A percentile compares a stretch with the other conserved stretches of the same genome.
Evolutionary conservation across 2,329 filamentous ascomycete species (phyloP).

Genomic region (Diplodia scrobiculata): DNA sequence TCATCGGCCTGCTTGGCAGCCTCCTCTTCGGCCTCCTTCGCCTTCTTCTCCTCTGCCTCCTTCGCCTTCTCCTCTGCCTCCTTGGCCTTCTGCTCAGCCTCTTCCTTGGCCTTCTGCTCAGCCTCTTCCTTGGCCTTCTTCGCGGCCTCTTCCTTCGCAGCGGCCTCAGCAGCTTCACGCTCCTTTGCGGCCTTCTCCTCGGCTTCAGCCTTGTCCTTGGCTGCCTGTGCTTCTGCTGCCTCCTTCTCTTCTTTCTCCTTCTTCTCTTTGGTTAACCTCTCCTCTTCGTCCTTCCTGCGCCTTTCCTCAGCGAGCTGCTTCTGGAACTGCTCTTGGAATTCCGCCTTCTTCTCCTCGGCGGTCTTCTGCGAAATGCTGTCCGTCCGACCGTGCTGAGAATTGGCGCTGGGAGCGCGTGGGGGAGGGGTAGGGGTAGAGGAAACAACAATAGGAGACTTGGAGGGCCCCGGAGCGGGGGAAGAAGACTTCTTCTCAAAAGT

Average conservation of each 20-base stretch:
- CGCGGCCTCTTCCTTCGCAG: slow-evolving; percentile 49
- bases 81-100: slow-evolving; percentile 28
- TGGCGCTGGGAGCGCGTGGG: slow-evolving; percentile 69
- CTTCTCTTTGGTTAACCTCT: slow-evolving; percentile 46
- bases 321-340: slow-evolving; percentile 70
- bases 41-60: slow-evolving; percentile 35
- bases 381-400: slow-evolving; percentile 66
- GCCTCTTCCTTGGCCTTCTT: slow-evolving; percentile 38
- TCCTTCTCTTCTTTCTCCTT: slow-evolving; percentile 54
- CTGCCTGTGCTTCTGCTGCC: slow-evolving; percentile 53
- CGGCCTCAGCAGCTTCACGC: slow-evolving; percentile 53
- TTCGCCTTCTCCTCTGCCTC: slow-evolving; percentile 47
- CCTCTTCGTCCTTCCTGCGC: slow-evolving; percentile 49
- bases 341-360: slow-evolving; percentile 67
- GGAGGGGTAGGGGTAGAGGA: slow-evolving; percentile 73
- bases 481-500: slow-evolving; percentile 57
- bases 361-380: slow-evolving; percentile 74
- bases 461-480: slow-evolving; percentile 55
- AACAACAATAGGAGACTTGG: slow-evolving; percentile 64
- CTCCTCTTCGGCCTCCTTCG: slow-evolving; percentile 37
- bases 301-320: slow-evolving; percentile 47
- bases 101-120: slow-evolving; percentile 30
- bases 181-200: slow-evolving; percentile 46
- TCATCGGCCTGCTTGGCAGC: slow-evolving; percentile 31
- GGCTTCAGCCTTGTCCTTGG: slow-evolving; percentile 49